Base-by-base conservation (phyloP, 75 land plant genomes). In the Sequoia sempervirens region DNA sequence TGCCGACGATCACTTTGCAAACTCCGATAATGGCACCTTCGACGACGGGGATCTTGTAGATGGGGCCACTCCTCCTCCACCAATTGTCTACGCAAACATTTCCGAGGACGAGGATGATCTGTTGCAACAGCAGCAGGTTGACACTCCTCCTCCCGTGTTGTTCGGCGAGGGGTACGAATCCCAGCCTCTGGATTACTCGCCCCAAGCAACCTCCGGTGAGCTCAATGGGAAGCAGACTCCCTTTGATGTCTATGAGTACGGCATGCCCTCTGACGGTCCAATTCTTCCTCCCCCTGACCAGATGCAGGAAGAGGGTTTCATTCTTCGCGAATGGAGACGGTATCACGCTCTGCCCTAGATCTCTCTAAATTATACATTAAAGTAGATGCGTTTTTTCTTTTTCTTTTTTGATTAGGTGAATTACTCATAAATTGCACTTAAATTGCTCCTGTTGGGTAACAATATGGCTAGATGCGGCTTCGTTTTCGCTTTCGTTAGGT, bases 251-350 rank as follows among this genome's bases (percentile, higher is more conserved):
- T 86, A 85, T 40, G 83, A 61, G 36, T 84, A 78, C 46, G 80
- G 80, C 15, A 41, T 78, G 80, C 30, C 28, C 17, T 88, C 90
- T 41, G 86, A 87, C 75, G 91, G 94, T 12, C 86, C 96, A 64
- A 81, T 93, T 43, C 83, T 93, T 38, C 95, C 95, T 34, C 90
- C 92, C 17, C 95, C 95, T 0, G 82, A 87, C 13, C 86, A 92
- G 56, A 89, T 93, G 93, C 79, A 85, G 0, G 95, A 93, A 79
- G 93, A 93, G 36, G 36, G 36, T 34, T 34, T 34, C 36, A 34
- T 34, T 34, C 0, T 34, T 34, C 36, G 36, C 36, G 0, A 34
- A 34, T 34, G 36, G 36, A 34, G 36, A 34, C 0, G 36, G 36
- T 34, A 34, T 34, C 36, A 34, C 0, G 36, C 36, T 0, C 36